Base-by-base conservation (phyloP, 768 basidiomycete species). In the Lactifluus volemus region DNA sequence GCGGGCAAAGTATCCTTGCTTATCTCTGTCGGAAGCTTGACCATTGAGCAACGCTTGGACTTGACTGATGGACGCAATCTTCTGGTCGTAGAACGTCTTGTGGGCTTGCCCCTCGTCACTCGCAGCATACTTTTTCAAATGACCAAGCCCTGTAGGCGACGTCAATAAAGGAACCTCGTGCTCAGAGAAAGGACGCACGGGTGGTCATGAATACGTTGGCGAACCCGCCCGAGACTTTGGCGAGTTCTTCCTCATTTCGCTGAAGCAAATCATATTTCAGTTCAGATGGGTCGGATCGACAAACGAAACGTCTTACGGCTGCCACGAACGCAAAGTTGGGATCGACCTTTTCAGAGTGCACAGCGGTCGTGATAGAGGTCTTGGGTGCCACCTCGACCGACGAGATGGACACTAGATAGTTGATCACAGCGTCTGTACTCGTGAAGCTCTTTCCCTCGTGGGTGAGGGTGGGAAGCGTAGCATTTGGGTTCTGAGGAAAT, bases 321-420 rank as follows among this genome's bases (percentile, higher is more conserved):
- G 76, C 72, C 21, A 78, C 60, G 30, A 77, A 50, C n/a, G 77
- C 73, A 63, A 81, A 78, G 74, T 84, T 84, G 55, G 81, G 81
- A 66, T 83, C 80, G 53, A 76, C 68, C 41, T 68, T 72, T 39
- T 78, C 75, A 36, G 76, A 74, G 65, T 83, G 80, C 29, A 82
- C 67, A 55, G 66, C 73, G 41, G 68, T 69, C 63, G 77, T 73
- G 55, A 76, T 66, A 17, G 70, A 67, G 15, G 76, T 73, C 5
- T 70, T 68, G 10, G 72, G 71, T n/a, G 70, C 63, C 21, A 73
- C 74, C 61, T 72, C 69, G 59, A 64, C 70, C 17, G 75, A 71
- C 6, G 79, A 73, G 58, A 77, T 71, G 53, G 71, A 64, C 42
- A 77, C 69, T 47, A 82, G 72, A 64, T 76, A 76, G 38, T 69